Evolutionary conservation across 768 basidiomycete species (phyloP).

Genomic region (Tremella fuciformis): DNA sequence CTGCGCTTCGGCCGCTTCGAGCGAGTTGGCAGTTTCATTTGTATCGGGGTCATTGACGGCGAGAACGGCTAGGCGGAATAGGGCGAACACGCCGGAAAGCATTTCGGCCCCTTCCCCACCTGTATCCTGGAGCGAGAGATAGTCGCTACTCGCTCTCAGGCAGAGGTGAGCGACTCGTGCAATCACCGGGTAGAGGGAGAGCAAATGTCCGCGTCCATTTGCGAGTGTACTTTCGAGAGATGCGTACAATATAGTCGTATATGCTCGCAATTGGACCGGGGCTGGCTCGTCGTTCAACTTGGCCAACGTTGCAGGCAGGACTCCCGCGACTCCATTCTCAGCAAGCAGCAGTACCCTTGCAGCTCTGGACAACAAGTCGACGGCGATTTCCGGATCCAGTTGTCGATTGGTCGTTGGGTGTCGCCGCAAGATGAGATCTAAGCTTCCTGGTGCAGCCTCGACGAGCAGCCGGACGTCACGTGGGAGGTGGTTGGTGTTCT

Average conservation of each 20-base stretch:
- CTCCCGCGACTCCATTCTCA: conserved; percentile 19
- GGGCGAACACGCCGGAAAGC: conserved; percentile 23
- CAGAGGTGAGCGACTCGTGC: conserved; percentile 24
- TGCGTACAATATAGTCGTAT: conserved; percentile 27
- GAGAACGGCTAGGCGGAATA: conserved; percentile 22
- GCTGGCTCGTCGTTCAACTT: conserved; percentile 18
- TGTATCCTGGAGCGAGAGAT: conserved; percentile 27
- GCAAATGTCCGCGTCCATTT: conserved; percentile 3
- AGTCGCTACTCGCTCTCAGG: conserved; percentile 29
- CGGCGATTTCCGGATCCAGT: conserved; percentile 13
- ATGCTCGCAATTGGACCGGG: conserved; percentile 27
- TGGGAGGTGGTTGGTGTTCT: too few species aligned
- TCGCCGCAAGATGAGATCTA: conserved; percentile 22
- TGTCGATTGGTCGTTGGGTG: conserved; percentile 16
- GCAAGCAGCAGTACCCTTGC: conserved; percentile 24
- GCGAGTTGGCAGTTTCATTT: background rate
- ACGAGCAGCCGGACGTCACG: background rate
- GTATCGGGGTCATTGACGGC: background rate
- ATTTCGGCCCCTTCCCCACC: conserved; percentile 32
- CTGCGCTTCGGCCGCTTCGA: conserved; percentile 13
- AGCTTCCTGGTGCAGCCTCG: conserved; percentile 20
- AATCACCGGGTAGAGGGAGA: conserved; percentile 29
- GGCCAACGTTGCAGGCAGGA: conserved; percentile 11
- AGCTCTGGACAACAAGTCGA: conserved; percentile 11
- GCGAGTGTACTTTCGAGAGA: conserved; percentile 8